Evolutionary conservation across 305 asterid genomes (phyloP).

Genomic region (Salvia sclarea): DNA sequence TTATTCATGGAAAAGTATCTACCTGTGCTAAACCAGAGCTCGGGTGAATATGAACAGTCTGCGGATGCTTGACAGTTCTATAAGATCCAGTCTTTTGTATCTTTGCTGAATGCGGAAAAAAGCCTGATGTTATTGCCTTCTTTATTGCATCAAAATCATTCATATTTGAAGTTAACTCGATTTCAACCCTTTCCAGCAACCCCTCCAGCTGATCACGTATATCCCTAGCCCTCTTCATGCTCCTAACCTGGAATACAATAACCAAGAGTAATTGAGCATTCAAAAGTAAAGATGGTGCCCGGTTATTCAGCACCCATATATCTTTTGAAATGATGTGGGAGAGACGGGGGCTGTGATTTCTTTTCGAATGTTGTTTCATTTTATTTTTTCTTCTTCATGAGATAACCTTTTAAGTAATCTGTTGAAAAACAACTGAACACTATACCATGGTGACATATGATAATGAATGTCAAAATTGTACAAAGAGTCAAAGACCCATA

Average conservation of each 20-base stretch:
- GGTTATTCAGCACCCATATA: conserved; percentile 7
- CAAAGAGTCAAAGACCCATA: no score
- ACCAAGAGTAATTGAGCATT: conserved; percentile 9
- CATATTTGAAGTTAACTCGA: conserved; percentile 59
- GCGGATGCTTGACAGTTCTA: conserved; percentile 79
- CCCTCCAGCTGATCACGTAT: conserved; percentile 95
- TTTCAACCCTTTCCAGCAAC: conserved; percentile 86
- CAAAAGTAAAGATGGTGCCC: conserved; percentile 1
- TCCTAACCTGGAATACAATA: conserved; percentile 59
- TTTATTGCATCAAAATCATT: conserved; percentile 72
- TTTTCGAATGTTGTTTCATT: neutral
- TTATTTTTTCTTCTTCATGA: neutral
- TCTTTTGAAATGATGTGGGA: conserved; percentile 9
- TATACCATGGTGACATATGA: neutral
- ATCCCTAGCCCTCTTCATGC: conserved; percentile 93
- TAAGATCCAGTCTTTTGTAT: conserved; percentile 83
- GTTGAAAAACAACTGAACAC: neutral
- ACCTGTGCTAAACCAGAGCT: conserved; percentile 85
- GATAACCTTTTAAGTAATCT: neutral
- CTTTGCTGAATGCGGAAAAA: conserved; percentile 80
- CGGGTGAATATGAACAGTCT: conserved; percentile 86
- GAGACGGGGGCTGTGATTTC: neutral
- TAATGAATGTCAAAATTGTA: neutral
- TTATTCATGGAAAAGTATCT: neutral
- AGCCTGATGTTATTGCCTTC: conserved; percentile 79